A percentile compares a stretch with the other conserved stretches of the same genome.
Evolutionary conservation across 352 stramenopile species (phyloP).

Genomic region (Proteromonas lacertae): DNA sequence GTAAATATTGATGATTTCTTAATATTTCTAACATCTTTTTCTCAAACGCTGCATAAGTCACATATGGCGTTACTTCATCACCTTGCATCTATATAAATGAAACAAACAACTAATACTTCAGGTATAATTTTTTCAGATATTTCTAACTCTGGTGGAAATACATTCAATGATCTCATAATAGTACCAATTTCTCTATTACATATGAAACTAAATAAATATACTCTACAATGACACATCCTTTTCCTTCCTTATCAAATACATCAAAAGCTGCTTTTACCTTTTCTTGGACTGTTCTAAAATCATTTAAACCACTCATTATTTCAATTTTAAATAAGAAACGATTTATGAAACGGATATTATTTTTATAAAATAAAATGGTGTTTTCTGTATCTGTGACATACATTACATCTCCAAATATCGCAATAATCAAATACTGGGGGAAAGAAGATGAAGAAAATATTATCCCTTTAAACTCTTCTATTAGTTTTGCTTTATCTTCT

Average conservation of each 20-base stretch:
- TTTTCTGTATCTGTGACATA: too few relatives aligned
- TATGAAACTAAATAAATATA: too few relatives aligned
- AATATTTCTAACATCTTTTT: slow-evolving; percentile 1
- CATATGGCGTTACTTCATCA: slow-evolving; percentile 1
- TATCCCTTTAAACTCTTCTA: slow-evolving; percentile 78
- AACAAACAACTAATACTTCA: too few relatives aligned
- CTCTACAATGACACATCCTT: not conserved
- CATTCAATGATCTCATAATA: not conserved
- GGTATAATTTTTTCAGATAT: not conserved
- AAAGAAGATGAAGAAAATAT: slow-evolving; percentile 59
- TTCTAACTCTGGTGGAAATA: not conserved
- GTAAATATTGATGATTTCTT: not conserved
- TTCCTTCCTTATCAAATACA: slow-evolving; percentile 1
- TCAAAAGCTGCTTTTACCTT: slow-evolving; percentile 1
- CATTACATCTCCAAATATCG: too few relatives aligned
- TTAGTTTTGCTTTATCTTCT: slow-evolving; percentile 76
- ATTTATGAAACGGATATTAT: too few relatives aligned
- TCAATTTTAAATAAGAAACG: too few relatives aligned
- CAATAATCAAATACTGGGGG: slow-evolving; percentile 94
- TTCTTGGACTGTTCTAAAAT: too few relatives aligned
- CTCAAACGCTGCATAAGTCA: slow-evolving; percentile 1
- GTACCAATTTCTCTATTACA: slow-evolving; percentile 1
- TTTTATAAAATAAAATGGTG: too few relatives aligned
- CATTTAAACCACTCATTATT: too few relatives aligned
- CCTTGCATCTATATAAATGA: too few relatives aligned